A percentile compares a stretch with the other conserved stretches of the same genome.
Evolutionary conservation across 257 asterid genomes (phyloP).

Genomic region (Petunia secreta): DNA sequence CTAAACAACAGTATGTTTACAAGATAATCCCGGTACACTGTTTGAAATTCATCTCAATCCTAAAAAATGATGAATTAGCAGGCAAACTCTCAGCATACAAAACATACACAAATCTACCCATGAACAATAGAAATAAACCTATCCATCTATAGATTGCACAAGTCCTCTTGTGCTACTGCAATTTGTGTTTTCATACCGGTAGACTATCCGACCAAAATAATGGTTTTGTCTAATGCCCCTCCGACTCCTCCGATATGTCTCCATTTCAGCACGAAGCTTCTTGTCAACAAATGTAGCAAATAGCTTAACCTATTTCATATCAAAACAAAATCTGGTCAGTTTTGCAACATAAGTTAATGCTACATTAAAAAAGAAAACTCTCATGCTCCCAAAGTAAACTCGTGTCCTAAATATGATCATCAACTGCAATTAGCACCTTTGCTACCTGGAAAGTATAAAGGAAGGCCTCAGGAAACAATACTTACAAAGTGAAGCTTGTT

Average conservation of each 20-base stretch:
- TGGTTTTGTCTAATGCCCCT: slow-evolving; percentile 92
- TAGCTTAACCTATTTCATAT: slow-evolving; percentile 76
- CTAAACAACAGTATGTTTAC: slow-evolving; percentile 92
- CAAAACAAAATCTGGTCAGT: slow-evolving; percentile 16
- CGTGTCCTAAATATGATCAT: background rate
- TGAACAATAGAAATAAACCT: background rate
- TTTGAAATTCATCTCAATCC: slow-evolving; percentile 59
- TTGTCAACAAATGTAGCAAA: slow-evolving; percentile 95
- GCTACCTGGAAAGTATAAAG: background rate
- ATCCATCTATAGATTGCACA: background rate
- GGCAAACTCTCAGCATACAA: background rate
- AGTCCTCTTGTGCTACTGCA: too few relatives aligned
- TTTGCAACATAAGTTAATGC: background rate
- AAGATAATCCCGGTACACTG: slow-evolving; percentile 57
- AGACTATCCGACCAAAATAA: slow-evolving; percentile 89
- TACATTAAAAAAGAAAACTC: background rate
- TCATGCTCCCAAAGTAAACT: background rate
- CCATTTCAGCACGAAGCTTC: slow-evolving; percentile 96
- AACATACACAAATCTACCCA: background rate
- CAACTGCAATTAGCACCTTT: background rate
- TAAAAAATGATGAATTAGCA: slow-evolving; percentile 21
- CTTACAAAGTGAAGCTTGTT: background rate
- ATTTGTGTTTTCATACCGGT: slow-evolving; percentile 59
- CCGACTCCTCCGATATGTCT: slow-evolving; percentile 99
- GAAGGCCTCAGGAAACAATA: background rate